Evolutionary conservation across 768 basidiomycete species (phyloP), one percentile per base, ranked within the genome.

Genomic region (Leucogyrophana mollusca): DNA sequence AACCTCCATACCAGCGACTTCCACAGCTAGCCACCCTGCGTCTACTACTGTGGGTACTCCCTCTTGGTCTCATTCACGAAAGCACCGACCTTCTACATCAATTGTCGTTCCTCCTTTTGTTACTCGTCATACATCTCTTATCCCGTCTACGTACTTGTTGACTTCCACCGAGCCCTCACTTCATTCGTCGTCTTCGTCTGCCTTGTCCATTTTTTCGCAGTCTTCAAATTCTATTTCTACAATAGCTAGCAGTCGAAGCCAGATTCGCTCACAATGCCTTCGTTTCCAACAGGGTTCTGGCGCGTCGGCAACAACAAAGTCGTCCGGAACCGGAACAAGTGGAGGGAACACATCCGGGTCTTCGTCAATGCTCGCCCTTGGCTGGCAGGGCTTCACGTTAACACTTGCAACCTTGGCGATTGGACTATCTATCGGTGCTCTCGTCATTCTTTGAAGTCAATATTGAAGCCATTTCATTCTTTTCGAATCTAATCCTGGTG

Each of bases 331-430:
- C 56, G 1, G n/a, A 33, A 34, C 18, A 8, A 37, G 22, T 24
- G 7, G n/a, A 9, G 34, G 44, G 16, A 46, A 25, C 34, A 14
- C 44, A 23, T 37, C 44, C 7, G 24, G 35, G 27, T 39, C 20
- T 37, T 9, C 24, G 16, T 13, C 39, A 3, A 22, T 52, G 7
- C 40, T 56, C 13, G 53, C 54, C 27, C 17, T 54, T n/a, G 42
- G 53, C 35, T 63, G 57, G 60, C 58, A 66, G 40, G 54, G 53
- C 32, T 4, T 62, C n/a, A 25, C 56, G 16, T 27, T 61, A 43
- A 50, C 58, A 43, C 27, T 61, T 43, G 61, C 61, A 50, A 59
- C 55, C 41, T 43, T 65, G 27, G 41, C 60, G 23, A 14, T 60
- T 14, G 56, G 58, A 4, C 61, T 61, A 11, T 55, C 54, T 3